These are phyloP conservation scores for Isoetes taiwanensis DNA, from an alignment of 75 land plant genomes.

Conservation along the genomic window DNA sequence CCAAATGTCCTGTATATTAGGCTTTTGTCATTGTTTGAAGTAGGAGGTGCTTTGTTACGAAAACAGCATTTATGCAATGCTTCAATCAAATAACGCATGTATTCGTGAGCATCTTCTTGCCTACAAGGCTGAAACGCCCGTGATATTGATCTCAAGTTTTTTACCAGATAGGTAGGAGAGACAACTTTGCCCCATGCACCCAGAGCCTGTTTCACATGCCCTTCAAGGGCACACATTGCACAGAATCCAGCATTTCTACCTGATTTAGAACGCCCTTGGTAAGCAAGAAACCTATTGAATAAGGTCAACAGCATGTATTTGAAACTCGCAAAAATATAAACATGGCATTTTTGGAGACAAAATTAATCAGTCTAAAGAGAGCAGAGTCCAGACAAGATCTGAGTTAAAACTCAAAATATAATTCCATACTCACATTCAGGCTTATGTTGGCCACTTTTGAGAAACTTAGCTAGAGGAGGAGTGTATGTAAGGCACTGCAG, in stretches of 20 bases:
- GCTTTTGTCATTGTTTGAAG: slow-evolving; percentile 30
- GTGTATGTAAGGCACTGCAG: slow-evolving; percentile 91
- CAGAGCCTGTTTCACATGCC: slow-evolving; percentile 43
- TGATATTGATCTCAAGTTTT: slow-evolving; percentile 32
- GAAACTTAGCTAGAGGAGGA: slow-evolving; percentile 66
- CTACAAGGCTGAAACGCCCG: slow-evolving; percentile 4
- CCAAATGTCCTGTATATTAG: slow-evolving; percentile 59
- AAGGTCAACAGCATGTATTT: neutral
- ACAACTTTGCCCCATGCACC: slow-evolving; percentile 47
- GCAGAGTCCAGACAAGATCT: no score
- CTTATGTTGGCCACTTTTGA: slow-evolving; percentile 74
- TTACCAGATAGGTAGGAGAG: slow-evolving; percentile 49
- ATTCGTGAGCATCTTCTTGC: slow-evolving; percentile 84
- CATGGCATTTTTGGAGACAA: no score
- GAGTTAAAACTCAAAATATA: neutral
- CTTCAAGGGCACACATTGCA: slow-evolving; percentile 43
- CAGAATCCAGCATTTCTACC: slow-evolving; percentile 52
- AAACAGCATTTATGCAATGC: slow-evolving; percentile 52
- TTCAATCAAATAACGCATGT: slow-evolving; percentile 55
- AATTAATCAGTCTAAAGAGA: no score
- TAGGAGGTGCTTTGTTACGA: slow-evolving; percentile 9
- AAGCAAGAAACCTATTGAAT: neutral
- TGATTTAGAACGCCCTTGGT: no score
- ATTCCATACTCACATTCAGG: slow-evolving; percentile 44
- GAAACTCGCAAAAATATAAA: neutral